Percentiles rank a stretch among this genome's conserved stretches.
These are phyloP conservation scores for Asterophora lycoperdoides DNA, from an alignment of 768 basidiomycete species.

Conservation along the genomic window DNA sequence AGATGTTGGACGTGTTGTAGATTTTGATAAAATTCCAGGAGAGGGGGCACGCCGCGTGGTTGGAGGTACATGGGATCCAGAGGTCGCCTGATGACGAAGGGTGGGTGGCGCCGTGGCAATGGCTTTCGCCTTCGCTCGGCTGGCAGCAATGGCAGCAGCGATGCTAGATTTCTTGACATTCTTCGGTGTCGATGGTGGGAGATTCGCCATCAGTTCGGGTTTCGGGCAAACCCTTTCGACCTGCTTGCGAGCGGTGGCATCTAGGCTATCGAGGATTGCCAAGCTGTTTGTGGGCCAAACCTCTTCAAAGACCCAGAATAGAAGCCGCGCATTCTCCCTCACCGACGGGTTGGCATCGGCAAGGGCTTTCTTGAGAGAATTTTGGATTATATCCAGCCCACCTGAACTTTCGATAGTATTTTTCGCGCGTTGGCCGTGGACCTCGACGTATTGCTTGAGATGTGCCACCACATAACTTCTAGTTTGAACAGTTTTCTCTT, in stretches of 20 bases:
- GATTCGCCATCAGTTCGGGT: constrained; percentile 36
- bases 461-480: constrained; percentile 66
- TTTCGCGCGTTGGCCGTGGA: constrained; percentile 64
- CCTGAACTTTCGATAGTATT: constrained; percentile 64
- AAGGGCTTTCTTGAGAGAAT: constrained; percentile 66
- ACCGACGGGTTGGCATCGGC: constrained; percentile 78
- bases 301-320: constrained; percentile 77
- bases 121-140: constrained; percentile 80
- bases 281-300: constrained; percentile 73
- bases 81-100: constrained; percentile 78
- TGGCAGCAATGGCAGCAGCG: constrained; percentile 85
- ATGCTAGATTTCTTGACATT: constrained; percentile 73
- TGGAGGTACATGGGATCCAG: constrained; percentile 56
- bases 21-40: constrained; percentile 36
- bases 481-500: constrained; percentile 80
- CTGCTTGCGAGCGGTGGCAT: constrained; percentile 68
- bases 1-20: constrained; percentile 40
- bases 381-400: constrained; percentile 69
- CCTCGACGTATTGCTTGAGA: constrained; percentile 68
- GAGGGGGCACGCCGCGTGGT: constrained; percentile 39
- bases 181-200: constrained; percentile 50
- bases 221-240: constrained; percentile 82
- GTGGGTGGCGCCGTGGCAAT: constrained; percentile 80
- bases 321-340: constrained; percentile 61
- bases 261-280: constrained; percentile 61